These are phyloP conservation scores for Leptosphaerulina australis DNA, from an alignment of 2,329 filamentous ascomycete genomes.

Conservation along the genomic window DNA sequence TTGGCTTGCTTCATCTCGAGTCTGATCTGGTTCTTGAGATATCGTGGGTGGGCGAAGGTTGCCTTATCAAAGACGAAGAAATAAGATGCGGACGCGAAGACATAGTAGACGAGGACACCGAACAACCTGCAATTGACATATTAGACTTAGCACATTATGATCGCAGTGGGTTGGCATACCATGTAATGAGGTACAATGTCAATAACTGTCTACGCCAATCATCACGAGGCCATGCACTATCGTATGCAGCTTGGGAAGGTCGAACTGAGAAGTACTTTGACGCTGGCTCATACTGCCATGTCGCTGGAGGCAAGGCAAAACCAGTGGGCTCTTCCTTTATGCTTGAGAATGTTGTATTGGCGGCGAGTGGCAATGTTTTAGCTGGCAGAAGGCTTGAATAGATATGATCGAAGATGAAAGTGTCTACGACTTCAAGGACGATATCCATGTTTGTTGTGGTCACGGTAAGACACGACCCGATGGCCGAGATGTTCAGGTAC, in stretches of 20 bases:
- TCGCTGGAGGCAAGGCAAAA: slow-evolving; percentile 33
- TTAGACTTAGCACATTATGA: slow-evolving; percentile 14
- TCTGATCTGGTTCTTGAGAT: slow-evolving; percentile 88
- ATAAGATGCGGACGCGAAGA: slow-evolving; percentile 83
- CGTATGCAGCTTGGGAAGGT: slow-evolving; percentile 77
- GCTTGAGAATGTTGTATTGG: slow-evolving; percentile 65
- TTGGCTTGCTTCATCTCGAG: slow-evolving; percentile 85
- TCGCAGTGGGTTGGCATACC: slow-evolving; percentile 58
- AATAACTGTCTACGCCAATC: slow-evolving; percentile 75
- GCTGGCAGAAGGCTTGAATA: slow-evolving; percentile 74
- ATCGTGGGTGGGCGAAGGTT: slow-evolving; percentile 88
- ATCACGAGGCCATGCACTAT: slow-evolving; percentile 78
- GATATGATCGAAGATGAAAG: slow-evolving; percentile 76
- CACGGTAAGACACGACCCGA: slow-evolving; percentile 14
- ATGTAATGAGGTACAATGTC: slow-evolving; percentile 83
- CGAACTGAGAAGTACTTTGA: slow-evolving; percentile 71
- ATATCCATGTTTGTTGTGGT: slow-evolving; percentile 73
- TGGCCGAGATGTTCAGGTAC: slow-evolving; percentile 28
- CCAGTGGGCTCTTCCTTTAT: slow-evolving; percentile 48
- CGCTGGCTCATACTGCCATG: slow-evolving; percentile 74
- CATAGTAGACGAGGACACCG: slow-evolving; percentile 81
- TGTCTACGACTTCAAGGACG: slow-evolving; percentile 84
- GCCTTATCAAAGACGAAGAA: slow-evolving; percentile 89
- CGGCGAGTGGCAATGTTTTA: slow-evolving; percentile 52
- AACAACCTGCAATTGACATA: slow-evolving; percentile 71